Evolutionary conservation across 164 flowering plant species (phyloP).

Genomic region (Paratinospora sagittata): DNA sequence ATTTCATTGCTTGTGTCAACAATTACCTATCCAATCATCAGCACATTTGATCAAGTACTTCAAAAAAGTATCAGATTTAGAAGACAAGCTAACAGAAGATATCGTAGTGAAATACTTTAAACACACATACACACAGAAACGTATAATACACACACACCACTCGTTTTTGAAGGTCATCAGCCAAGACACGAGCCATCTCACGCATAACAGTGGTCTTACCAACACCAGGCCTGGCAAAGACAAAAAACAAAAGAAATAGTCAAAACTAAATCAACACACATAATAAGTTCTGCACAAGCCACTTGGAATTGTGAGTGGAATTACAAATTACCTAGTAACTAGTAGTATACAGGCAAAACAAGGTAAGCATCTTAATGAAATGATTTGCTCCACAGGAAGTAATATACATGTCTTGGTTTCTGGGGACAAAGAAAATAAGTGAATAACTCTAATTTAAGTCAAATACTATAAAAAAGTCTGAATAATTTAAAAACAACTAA

Average conservation of each 20-base stretch:
- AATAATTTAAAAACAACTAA: no score
- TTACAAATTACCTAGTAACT: no score
- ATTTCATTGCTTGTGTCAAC: slow-evolving; percentile 81
- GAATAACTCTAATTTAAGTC: no score
- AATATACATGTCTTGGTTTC: no score
- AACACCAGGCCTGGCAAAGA: slow-evolving; percentile 54
- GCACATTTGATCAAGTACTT: not conserved
- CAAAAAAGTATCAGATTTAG: no score
- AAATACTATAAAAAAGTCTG: no score
- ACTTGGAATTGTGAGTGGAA: slow-evolving; percentile 3
- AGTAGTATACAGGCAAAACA: no score
- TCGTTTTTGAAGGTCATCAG: slow-evolving; percentile 61
- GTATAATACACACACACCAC: slow-evolving; percentile 42
- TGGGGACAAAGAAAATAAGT: no score
- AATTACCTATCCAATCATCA: slow-evolving; percentile 41
- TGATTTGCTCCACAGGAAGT: no score
- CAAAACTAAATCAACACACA: not conserved
- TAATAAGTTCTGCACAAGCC: not conserved
- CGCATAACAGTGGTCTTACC: slow-evolving; percentile 78
- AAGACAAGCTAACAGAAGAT: slow-evolving; percentile 1
- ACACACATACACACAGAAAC: not conserved
- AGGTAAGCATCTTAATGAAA: no score
- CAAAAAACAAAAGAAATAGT: not conserved
- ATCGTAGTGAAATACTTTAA: not conserved
- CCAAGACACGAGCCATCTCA: slow-evolving; percentile 61